phyloP scores from a whole-genome alignment of 2,329 filamentous ascomycete genomes.

The Phialocephala sp. region DNA sequence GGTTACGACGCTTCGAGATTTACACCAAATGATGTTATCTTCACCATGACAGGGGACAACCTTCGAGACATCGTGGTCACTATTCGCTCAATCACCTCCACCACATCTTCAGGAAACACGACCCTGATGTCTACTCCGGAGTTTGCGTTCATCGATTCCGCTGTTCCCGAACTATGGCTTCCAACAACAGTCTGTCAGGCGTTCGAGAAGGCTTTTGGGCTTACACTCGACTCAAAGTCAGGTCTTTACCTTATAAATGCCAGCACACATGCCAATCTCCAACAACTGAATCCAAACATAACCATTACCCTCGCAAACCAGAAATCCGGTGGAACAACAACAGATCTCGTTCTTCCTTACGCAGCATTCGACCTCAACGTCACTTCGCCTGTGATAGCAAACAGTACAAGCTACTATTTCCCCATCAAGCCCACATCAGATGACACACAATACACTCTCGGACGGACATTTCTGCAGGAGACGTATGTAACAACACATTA shows the following conservation, averaged over 20 bases:
- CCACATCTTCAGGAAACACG: constrained; percentile 27
- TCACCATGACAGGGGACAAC: constrained; percentile 48
- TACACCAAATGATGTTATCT: constrained; percentile 45
- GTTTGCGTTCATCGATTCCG: constrained; percentile 43
- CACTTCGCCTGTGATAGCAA: constrained; percentile 26
- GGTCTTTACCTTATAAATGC: constrained; percentile 43
- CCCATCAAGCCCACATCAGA: constrained; percentile 34
- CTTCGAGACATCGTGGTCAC: constrained; percentile 48
- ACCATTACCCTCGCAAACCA: constrained; percentile 39
- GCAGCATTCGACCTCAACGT: constrained; percentile 38
- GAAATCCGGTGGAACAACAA: constrained; percentile 28
- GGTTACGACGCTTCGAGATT: constrained; percentile 50
- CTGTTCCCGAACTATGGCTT: constrained; percentile 44
- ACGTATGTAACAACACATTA: constrained; percentile 40
- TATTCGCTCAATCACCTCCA: constrained; percentile 46
- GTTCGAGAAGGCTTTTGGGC: constrained; percentile 44
- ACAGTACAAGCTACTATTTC: constrained; percentile 37
- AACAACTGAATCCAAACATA: constrained; percentile 39
- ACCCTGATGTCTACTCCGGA: constrained; percentile 31
- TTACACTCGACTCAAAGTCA: constrained; percentile 39
- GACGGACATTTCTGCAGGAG: constrained; percentile 42
- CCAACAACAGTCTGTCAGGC: constrained; percentile 41
- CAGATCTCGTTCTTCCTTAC: constrained; percentile 39
- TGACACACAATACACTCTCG: constrained; percentile 35
- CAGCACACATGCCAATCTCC: constrained; percentile 36